Evolutionary conservation across 352 stramenopile genomes (phyloP).

Genomic region (Phytophthora rubi): DNA sequence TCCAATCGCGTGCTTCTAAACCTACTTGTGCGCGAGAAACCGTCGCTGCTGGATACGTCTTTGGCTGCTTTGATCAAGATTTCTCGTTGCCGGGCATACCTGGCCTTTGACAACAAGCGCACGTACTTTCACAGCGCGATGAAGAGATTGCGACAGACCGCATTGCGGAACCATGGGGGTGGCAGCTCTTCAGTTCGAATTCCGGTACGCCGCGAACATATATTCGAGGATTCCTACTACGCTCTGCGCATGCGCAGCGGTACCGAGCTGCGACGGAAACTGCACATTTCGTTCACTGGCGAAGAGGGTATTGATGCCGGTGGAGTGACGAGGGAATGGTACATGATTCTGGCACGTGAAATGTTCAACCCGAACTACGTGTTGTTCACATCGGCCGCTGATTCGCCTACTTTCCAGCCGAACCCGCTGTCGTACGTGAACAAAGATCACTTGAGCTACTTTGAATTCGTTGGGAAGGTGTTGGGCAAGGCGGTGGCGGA

Average conservation of each 20-base stretch:
- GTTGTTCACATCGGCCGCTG: conserved; percentile 98
- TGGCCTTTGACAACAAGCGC: conserved; percentile 99
- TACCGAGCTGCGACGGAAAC: conserved; percentile 95
- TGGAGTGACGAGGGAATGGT: conserved; percentile 98
- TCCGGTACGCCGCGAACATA: conserved; percentile 93
- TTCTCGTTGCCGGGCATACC: conserved; percentile 92
- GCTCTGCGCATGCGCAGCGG: conserved; percentile 96
- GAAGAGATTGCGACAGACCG: conserved; percentile 89
- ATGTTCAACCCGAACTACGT: conserved; percentile 99
- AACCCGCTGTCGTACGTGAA: conserved; percentile 99
- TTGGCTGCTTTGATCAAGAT: conserved; percentile 96
- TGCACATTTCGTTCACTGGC: conserved; percentile 98
- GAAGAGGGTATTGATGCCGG: conserved; percentile 99
- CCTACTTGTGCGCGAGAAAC: conserved; percentile 96
- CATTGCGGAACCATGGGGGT: conserved; percentile 87
- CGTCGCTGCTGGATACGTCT: conserved; percentile 95
- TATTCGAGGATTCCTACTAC: conserved; percentile 99
- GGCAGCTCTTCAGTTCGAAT: conserved; percentile 91
- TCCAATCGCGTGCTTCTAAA: conserved; percentile 97
- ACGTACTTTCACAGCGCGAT: conserved; percentile 98
- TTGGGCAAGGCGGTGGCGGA: conserved; percentile 99
- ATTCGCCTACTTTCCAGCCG: conserved; percentile 99
- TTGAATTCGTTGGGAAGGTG: conserved; percentile 98
- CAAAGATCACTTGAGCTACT: conserved; percentile 99
- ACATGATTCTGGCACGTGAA: conserved; percentile 98